Evolutionary conservation across 2,329 filamentous ascomycete genomes (phyloP).

Genomic region (Lasiodiplodia hormozganensis): DNA sequence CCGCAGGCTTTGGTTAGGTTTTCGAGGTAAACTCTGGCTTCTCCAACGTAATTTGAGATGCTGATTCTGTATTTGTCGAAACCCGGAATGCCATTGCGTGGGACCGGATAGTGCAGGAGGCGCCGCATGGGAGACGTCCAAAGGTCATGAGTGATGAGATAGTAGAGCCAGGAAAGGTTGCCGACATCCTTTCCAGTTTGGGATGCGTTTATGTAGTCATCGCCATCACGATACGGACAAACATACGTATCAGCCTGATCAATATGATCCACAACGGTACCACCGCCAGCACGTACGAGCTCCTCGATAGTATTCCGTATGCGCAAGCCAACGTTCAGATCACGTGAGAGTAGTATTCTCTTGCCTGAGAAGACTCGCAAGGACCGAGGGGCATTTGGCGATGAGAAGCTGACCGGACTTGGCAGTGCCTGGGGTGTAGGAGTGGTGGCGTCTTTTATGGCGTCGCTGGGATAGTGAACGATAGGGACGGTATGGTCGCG

Average conservation of each 20-base stretch:
- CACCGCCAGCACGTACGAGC: slow-evolving; percentile 75
- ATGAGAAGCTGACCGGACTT: slow-evolving; percentile 18
- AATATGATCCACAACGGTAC: slow-evolving; percentile 69
- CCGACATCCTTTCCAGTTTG: slow-evolving; percentile 82
- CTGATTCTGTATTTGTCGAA: slow-evolving; percentile 82
- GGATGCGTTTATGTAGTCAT: slow-evolving; percentile 78
- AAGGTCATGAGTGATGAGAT: slow-evolving; percentile 84
- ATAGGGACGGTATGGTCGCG: slow-evolving; percentile 33
- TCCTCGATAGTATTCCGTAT: slow-evolving; percentile 71
- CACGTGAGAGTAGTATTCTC: slow-evolving; percentile 76
- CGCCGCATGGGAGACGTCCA: slow-evolving; percentile 87
- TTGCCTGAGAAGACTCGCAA: slow-evolving; percentile 75
- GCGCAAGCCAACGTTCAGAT: slow-evolving; percentile 73
- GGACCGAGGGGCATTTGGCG: slow-evolving; percentile 32
- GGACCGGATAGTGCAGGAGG: slow-evolving; percentile 88
- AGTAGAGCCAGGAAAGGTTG: slow-evolving; percentile 92
- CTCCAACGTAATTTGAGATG: slow-evolving; percentile 94
- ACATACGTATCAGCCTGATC: slow-evolving; percentile 81
- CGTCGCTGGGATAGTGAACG: slow-evolving; percentile 38
- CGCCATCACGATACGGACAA: slow-evolving; percentile 84
- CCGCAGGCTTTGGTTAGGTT: slow-evolving; percentile 86
- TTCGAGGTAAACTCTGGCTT: slow-evolving; percentile 90
- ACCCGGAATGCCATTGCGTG: slow-evolving; percentile 76
- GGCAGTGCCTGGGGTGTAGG: slow-evolving; percentile 53
- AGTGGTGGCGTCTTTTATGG: slow-evolving; percentile 72